These are phyloP conservation scores for Rhodotorula mucilaginosa DNA, from an alignment of 1,284 basidiomycete genomes.

Conservation along the genomic window DNA sequence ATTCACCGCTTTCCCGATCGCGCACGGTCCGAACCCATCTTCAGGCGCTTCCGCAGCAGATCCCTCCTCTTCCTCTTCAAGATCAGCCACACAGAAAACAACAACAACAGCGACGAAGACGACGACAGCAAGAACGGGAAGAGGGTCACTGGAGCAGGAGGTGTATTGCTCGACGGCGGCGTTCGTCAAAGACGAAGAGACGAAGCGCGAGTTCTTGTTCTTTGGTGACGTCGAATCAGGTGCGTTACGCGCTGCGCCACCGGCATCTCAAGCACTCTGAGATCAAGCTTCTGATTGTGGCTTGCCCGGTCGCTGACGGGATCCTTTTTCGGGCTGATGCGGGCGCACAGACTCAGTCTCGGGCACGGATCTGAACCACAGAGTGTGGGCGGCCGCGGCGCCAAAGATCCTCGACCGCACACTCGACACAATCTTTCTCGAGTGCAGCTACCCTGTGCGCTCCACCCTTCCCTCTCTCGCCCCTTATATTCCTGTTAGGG, in stretches of 20 bases:
- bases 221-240: constrained; percentile 57
- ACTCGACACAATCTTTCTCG: constrained; percentile 71
- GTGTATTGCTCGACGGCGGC: constrained; percentile 69
- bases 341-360: constrained; percentile 72
- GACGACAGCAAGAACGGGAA: too few species aligned
- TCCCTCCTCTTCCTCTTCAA: background rate
- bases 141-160: background rate
- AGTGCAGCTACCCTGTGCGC: constrained; percentile 68
- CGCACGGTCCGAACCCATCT: constrained; percentile 61
- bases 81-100: background rate
- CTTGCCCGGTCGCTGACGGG: too few species aligned
- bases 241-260: constrained; percentile 2
- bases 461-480: background rate
- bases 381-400: constrained; percentile 70
- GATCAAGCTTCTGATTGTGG: too few species aligned
- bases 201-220: constrained; percentile 59
- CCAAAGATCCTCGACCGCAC: constrained; percentile 35
- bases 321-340: too few species aligned
- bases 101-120: too few species aligned
- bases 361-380: constrained; percentile 57
- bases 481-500: too few species aligned
- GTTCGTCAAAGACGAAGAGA: constrained; percentile 65
- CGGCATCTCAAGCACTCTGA: too few species aligned
- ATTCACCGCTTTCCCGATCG: constrained; percentile 64
- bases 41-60: background rate